Percentiles rank a stretch among this genome's conserved stretches.
phyloP scores from a whole-genome alignment of 2,329 filamentous ascomycete species.

The Colletotrichum chrysophilum region DNA sequence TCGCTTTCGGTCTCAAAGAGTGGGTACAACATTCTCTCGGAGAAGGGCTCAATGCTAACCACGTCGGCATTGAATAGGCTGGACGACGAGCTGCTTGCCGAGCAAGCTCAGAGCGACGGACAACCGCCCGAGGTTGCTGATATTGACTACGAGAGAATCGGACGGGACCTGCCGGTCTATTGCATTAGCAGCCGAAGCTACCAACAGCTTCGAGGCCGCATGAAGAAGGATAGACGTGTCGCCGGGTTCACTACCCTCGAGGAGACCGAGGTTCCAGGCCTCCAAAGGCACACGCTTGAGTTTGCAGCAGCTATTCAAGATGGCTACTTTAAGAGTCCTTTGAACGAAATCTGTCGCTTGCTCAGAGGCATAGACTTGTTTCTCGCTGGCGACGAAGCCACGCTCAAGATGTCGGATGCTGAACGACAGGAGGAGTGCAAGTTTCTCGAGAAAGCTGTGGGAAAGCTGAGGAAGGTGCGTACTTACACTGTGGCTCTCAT shows the following conservation, averaged over 20 bases:
- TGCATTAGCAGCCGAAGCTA: constrained; percentile 68
- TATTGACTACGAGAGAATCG: constrained; percentile 62
- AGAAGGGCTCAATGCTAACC: constrained; percentile 56
- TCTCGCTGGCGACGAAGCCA: background rate
- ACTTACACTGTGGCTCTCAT: background rate
- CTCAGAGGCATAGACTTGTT: background rate
- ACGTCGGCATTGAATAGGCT: background rate
- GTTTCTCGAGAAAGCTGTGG: background rate
- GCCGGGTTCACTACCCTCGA: constrained; percentile 55
- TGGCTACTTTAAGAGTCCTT: background rate
- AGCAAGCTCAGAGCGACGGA: background rate
- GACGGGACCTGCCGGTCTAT: constrained; percentile 63
- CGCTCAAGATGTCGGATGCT: background rate
- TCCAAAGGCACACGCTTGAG: constrained; percentile 63
- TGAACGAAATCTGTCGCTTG: background rate
- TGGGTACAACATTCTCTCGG: constrained; percentile 35
- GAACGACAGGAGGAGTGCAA: background rate
- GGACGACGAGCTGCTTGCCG: constrained; percentile 1
- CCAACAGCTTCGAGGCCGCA: constrained; percentile 62
- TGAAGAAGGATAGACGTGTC: constrained; percentile 56
- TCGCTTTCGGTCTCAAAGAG: constrained; percentile 44
- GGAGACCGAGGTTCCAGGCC: constrained; percentile 64
- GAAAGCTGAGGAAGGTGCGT: background rate
- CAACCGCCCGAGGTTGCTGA: constrained; percentile 35
- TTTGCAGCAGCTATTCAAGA: constrained; percentile 48